Conservation (phyloP, 2,329 filamentous ascomycete genomes). For the Teratosphaeria zuluensis region DNA sequence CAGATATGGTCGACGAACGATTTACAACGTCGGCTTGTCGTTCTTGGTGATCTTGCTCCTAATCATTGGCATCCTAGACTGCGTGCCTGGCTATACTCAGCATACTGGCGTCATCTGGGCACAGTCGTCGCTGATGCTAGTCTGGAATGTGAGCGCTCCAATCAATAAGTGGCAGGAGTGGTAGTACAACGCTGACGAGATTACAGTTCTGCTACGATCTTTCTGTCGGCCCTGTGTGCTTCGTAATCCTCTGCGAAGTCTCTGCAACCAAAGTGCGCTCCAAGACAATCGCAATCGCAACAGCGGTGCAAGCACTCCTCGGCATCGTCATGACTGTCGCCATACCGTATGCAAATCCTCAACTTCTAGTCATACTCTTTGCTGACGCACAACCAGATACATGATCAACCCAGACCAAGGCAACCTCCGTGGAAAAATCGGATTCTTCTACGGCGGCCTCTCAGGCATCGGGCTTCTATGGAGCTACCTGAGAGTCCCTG, state of each 20-base stretch:
- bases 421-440: slow-evolving; percentile 31
- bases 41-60: slow-evolving; percentile 27
- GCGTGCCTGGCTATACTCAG: slow-evolving; percentile 23
- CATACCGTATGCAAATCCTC: slow-evolving; percentile 19
- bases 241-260: slow-evolving; percentile 30
- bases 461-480: slow-evolving; percentile 26
- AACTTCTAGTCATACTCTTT: no score
- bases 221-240: slow-evolving; percentile 30
- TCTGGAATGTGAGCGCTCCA: slow-evolving; percentile 16
- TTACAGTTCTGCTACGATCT: slow-evolving; percentile 27
- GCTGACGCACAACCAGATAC: slow-evolving; percentile 15
- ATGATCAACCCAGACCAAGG: slow-evolving; percentile 34
- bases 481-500: slow-evolving; percentile 29
- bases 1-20: slow-evolving; percentile 29
- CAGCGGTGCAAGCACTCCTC: slow-evolving; percentile 31
- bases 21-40: slow-evolving; percentile 31
- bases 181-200: not conserved
- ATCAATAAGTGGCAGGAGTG: not conserved
- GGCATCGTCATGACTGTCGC: slow-evolving; percentile 32
- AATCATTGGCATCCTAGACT: slow-evolving; percentile 31
- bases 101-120: slow-evolving; percentile 29
- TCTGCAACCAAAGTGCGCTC: slow-evolving; percentile 29
- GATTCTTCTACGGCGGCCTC: slow-evolving; percentile 33
- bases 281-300: slow-evolving; percentile 30
- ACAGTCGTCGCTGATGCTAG: slow-evolving; percentile 30